phyloP scores from a whole-genome alignment of 192 early-diverging fungal genomes.

The Umbelopsis sp. region DNA sequence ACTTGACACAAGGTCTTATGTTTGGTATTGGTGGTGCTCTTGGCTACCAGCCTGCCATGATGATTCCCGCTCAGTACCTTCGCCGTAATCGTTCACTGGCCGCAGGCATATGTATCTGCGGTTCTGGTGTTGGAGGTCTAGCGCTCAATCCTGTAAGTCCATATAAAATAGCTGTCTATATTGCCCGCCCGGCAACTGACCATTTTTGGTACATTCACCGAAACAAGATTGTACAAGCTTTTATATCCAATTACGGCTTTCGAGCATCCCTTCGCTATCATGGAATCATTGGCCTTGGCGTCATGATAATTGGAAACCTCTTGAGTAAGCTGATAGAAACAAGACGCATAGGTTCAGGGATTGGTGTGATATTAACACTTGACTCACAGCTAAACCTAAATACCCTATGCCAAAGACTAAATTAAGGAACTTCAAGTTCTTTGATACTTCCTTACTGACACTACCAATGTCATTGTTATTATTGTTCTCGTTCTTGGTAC shows the following conservation, averaged over 20 bases:
- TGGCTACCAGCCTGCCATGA: conserved; percentile 59
- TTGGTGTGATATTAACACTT: not conserved
- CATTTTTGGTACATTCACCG: not conserved
- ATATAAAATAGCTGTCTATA: not conserved
- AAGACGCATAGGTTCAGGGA: not conserved
- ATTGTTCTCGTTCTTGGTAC: conserved; percentile 28
- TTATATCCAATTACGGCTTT: conserved; percentile 34
- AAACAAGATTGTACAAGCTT: not conserved
- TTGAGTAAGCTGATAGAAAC: not conserved
- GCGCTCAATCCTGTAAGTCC: conserved; percentile 51
- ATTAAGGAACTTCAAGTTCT: not conserved
- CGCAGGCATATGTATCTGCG: conserved; percentile 65
- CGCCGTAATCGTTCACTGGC: conserved; percentile 57
- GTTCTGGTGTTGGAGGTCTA: conserved; percentile 69
- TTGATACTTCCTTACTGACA: conserved; percentile 21
- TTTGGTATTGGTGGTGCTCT: conserved; percentile 62
- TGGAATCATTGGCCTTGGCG: conserved; percentile 29
- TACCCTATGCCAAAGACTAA: not conserved
- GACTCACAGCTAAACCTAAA: conserved; percentile 6
- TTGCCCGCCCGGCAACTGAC: not conserved
- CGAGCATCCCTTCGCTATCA: conserved; percentile 31
- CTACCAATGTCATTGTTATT: conserved; percentile 15
- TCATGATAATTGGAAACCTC: not conserved
- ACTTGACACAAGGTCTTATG: conserved; percentile 64
- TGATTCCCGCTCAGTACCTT: conserved; percentile 69